These are phyloP conservation scores for Arthrocladium fulminans DNA, from an alignment of 2,329 filamentous ascomycete genomes.

Conservation along the genomic window DNA sequence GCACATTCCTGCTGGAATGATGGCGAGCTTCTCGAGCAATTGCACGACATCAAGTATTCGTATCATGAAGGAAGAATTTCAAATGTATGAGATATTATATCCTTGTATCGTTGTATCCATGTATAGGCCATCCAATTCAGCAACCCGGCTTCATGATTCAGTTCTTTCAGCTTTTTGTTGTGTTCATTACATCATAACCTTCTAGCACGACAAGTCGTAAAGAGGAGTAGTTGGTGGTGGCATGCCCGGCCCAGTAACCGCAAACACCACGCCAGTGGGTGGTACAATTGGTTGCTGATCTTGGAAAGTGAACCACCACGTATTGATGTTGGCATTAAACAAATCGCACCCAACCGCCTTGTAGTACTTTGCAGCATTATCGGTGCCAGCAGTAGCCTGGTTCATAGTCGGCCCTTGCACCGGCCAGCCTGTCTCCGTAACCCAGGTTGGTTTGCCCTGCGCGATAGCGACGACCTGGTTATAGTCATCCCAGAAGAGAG, in stretches of 20 bases:
- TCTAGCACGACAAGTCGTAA: conserved; percentile 31
- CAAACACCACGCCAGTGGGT: conserved; percentile 25
- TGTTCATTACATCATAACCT: conserved; percentile 1
- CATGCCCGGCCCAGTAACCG: conserved; percentile 27
- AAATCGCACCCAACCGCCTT: conserved; percentile 50
- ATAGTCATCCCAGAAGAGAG: conserved; percentile 61
- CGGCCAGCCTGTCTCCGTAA: conserved; percentile 61
- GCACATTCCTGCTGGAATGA: too few relatives aligned
- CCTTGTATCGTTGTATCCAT: too few relatives aligned
- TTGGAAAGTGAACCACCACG: conserved; percentile 37
- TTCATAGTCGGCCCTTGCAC: conserved; percentile 46
- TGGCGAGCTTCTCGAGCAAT: too few relatives aligned
- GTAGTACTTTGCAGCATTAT: conserved; percentile 59
- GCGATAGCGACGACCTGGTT: conserved; percentile 50
- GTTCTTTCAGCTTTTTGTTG: background rate
- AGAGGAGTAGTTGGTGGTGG: conserved; percentile 30
- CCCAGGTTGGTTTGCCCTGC: conserved; percentile 52
- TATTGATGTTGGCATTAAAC: conserved; percentile 31
- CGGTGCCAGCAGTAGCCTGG: conserved; percentile 45
- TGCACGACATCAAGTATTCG: too few relatives aligned
- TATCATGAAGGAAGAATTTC: too few relatives aligned
- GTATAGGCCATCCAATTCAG: background rate
- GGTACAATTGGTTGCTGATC: conserved; percentile 20
- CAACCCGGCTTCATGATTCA: background rate
- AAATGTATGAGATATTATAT: too few relatives aligned